Base-by-base conservation (phyloP, 1,284 basidiomycete genomes). In the Ganoderma lingzhi region DNA sequence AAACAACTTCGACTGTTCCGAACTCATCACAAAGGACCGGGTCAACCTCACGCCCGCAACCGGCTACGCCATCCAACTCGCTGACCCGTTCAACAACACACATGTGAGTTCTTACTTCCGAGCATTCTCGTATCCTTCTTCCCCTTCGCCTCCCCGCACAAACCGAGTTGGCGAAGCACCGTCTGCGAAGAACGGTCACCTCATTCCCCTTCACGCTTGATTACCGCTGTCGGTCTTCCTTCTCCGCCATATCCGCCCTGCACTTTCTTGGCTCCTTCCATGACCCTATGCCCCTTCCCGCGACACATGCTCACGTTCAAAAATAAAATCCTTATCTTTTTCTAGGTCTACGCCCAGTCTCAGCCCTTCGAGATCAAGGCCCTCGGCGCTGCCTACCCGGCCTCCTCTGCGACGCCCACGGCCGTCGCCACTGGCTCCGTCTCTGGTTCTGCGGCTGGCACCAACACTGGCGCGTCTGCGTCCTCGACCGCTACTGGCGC, bases 331-430 rank as follows among this genome's bases (percentile, higher is more conserved):
- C 9, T 9, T 41, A 6, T 37, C 23, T 74, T 6, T 37, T 6
- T 17, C n/a, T 63, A 94, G 90, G 74, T 94, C 70, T 93, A 86
- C 75, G 88, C 89, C 30, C 77, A 80, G 56, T 92, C 91, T 39
- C 73, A 86, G 66, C 76, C 81, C 12, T 94, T 94, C 80, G 88
- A 91, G 78, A 87, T 95, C 81, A 91, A 91, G 78, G 76, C 90
- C 15, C 74, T 82, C 53, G 88, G 88, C 63, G 84, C 93, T 15
- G 12, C 84, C 9, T 95, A 92, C 80, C 91, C 93, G 23, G 76
- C 85, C 17, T 72, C 83, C 3, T 77, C 84, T 28, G 78, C 84
- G 19, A 80, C 84, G 28, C 78, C 81, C 32, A 75, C 79, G 2
- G 73, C 75, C 53, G 68, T 73, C 2, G 68, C 77, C 2, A 77